Percentiles rank a stretch among this genome's conserved stretches.
These are phyloP conservation scores for Sphagnurus paluster DNA, from an alignment of 1,284 basidiomycete genomes.

Conservation along the genomic window DNA sequence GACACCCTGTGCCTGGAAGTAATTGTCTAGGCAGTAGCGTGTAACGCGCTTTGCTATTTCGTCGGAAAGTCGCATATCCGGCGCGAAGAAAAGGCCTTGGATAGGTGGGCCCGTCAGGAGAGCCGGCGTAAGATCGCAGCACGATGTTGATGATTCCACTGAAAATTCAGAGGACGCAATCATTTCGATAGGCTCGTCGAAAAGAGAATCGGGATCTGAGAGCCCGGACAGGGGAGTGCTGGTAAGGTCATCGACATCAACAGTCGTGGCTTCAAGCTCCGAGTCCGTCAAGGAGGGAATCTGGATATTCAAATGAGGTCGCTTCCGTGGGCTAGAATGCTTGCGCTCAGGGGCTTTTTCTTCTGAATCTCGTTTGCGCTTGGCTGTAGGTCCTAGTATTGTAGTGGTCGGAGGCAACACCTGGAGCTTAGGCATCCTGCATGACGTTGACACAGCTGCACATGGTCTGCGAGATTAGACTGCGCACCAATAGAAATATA, in stretches of 20 bases:
- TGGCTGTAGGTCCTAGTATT: conserved; percentile 4
- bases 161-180: conserved; percentile 30
- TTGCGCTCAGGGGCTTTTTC: background rate
- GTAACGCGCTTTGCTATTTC: conserved; percentile 52
- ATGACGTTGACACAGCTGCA: conserved; percentile 5
- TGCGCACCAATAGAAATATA: background rate
- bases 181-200: conserved; percentile 18
- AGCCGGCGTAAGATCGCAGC: conserved; percentile 13
- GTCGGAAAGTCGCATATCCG: conserved; percentile 47
- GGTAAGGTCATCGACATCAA: conserved; percentile 2
- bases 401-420: conserved; percentile 2
- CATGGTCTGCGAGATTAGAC: background rate
- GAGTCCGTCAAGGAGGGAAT: conserved; percentile 15
- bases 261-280: background rate
- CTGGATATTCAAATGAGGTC: conserved; percentile 19
- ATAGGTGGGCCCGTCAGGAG: conserved; percentile 49
- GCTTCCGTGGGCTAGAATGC: conserved; percentile 11
- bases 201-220: conserved; percentile 28
- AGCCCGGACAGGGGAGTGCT: conserved; percentile 16
- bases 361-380: conserved; percentile 13
- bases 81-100: conserved; percentile 63
- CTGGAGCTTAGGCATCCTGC: conserved; percentile 11
- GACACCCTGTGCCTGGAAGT: conserved; percentile 49
- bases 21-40: conserved; percentile 54
- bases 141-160: conserved; percentile 8